A percentile compares a stretch with the other conserved stretches of the same genome.
Evolutionary conservation across 163 green algal genomes (phyloP).

Genomic region (Chlamydomonas reinhardtii): DNA sequence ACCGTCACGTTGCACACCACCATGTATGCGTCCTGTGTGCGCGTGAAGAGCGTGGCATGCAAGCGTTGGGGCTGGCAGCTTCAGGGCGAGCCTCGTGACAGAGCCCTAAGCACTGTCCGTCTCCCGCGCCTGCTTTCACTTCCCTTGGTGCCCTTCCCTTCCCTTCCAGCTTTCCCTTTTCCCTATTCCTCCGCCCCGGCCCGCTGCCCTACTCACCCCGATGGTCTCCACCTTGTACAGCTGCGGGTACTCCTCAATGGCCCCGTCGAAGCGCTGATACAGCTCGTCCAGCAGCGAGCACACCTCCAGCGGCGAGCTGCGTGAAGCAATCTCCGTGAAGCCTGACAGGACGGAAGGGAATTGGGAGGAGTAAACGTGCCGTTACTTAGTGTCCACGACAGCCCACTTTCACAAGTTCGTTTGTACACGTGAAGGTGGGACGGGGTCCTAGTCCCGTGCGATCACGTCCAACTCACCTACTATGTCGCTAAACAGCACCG

Average conservation of each 20-base stretch:
- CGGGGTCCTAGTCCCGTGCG: too few species aligned
- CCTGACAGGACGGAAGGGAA: background rate
- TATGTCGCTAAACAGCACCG: conserved; percentile 38
- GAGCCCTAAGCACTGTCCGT: too few species aligned
- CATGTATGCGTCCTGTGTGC: conserved; percentile 21
- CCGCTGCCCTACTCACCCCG: background rate
- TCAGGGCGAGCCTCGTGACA: too few species aligned
- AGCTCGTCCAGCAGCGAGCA: conserved; percentile 38
- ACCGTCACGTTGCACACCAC: conserved; percentile 36
- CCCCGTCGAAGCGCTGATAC: conserved; percentile 32
- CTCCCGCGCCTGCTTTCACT: too few species aligned
- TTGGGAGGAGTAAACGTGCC: background rate
- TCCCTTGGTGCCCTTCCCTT: too few species aligned
- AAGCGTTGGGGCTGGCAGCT: too few species aligned
- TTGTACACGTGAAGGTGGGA: too few species aligned
- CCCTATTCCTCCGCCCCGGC: too few species aligned
- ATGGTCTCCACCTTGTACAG: conserved; percentile 50
- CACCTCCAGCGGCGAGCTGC: conserved; percentile 18
- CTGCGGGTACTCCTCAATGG: conserved; percentile 35
- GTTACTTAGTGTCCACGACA: too few species aligned
- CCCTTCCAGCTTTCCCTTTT: too few species aligned
- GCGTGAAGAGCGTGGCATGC: background rate
- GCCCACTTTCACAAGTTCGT: too few species aligned
- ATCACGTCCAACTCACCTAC: background rate
- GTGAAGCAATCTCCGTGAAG: conserved; percentile 27